A percentile compares a stretch with the other conserved stretches of the same genome.
Conservation (phyloP, 768 basidiomycete species). For the Terana coerulea region DNA sequence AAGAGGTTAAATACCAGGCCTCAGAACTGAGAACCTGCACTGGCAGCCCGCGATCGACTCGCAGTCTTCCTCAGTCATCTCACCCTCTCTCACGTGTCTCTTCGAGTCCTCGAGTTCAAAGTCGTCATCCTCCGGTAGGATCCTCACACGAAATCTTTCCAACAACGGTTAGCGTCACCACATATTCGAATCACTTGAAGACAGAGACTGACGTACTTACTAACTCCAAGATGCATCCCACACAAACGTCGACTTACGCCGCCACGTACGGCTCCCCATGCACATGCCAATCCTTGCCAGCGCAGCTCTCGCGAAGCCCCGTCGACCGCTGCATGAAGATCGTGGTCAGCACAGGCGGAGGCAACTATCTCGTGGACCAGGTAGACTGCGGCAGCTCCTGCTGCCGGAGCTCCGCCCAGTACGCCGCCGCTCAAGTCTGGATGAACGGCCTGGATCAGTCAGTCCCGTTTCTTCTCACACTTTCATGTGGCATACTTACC, state of each 20-base stretch:
- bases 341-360: conserved; percentile 8
- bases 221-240: conserved; percentile 9
- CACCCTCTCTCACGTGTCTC: neutral
- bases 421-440: conserved; percentile 3
- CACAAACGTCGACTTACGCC: conserved; percentile 1
- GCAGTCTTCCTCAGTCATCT: neutral
- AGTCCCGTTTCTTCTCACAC: neutral
- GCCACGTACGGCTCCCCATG: conserved; percentile 2
- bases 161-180: no score
- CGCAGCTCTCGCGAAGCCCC: conserved; percentile 5
- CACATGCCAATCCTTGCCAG: conserved; percentile 6
- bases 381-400: conserved; percentile 11
- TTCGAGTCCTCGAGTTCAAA: no score
- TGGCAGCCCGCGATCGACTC: neutral
- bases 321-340: conserved; percentile 8
- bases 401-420: conserved; percentile 9
- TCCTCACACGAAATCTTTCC: neutral
- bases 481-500: neutral
- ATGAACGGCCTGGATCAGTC: conserved; percentile 11
- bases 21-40: neutral
- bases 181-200: no score
- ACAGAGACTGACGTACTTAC: no score
- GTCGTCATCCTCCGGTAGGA: conserved; percentile 4
- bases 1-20: neutral
- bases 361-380: conserved; percentile 1